Evolutionary conservation across 75 land plant genomes (phyloP).

Genomic region (Selaginella moellendorffii): DNA sequence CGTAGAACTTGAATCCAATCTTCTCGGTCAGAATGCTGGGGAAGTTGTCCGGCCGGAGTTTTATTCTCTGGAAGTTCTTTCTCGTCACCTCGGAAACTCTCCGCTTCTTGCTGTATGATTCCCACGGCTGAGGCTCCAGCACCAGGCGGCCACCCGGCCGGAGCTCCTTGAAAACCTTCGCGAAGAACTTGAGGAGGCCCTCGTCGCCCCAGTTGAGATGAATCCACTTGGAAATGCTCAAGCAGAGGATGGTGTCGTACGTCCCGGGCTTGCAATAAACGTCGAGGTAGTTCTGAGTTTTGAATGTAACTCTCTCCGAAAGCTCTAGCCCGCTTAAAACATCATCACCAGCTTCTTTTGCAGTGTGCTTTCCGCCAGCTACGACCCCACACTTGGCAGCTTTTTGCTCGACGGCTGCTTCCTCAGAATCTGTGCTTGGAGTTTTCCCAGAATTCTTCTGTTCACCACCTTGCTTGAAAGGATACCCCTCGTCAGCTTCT

Average conservation of each 20-base stretch:
- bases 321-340: slow-evolving; percentile 19
- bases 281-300: slow-evolving; percentile 12
- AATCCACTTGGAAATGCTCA: slow-evolving; percentile 92
- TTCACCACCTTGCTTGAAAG: no score
- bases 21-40: slow-evolving; percentile 18
- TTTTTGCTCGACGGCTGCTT: no score
- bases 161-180: neutral
- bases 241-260: slow-evolving; percentile 22
- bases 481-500: no score
- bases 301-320: slow-evolving; percentile 40
- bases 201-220: slow-evolving; percentile 97
- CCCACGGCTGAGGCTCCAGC: slow-evolving; percentile 90
- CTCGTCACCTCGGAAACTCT: slow-evolving; percentile 49
- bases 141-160: slow-evolving; percentile 61
- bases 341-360: no score
- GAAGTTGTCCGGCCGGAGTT: slow-evolving; percentile 23
- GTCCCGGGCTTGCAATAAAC: slow-evolving; percentile 10
- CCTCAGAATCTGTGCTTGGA: no score
- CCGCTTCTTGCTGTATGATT: slow-evolving; percentile 48
- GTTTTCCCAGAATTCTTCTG: no score
- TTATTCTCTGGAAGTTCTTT: slow-evolving; percentile 14
- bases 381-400: no score
- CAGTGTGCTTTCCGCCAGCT: no score
- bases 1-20: slow-evolving; percentile 58
- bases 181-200: slow-evolving; percentile 55